A percentile compares a stretch with the other conserved stretches of the same genome.
These are phyloP conservation scores for Pseudozyma thailandica DNA, from an alignment of 1,284 basidiomycete genomes.

Conservation along the genomic window DNA sequence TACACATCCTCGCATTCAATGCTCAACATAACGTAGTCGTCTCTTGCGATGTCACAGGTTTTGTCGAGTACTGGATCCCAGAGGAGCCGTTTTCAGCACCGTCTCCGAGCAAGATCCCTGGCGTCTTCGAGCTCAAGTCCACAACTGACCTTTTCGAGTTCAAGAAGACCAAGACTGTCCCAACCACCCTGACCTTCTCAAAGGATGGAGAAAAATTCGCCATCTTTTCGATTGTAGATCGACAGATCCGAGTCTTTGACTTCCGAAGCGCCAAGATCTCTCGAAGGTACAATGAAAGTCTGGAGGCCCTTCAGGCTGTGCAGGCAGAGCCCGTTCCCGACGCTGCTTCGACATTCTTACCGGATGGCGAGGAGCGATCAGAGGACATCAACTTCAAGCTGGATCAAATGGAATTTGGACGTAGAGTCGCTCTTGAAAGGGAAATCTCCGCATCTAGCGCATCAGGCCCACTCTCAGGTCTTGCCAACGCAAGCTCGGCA, in stretches of 20 bases:
- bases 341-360: neutral
- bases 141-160: conserved; percentile 96
- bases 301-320: conserved; percentile 81
- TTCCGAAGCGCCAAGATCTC: conserved; percentile 89
- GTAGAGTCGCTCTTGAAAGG: conserved; percentile 88
- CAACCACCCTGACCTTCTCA: conserved; percentile 89
- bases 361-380: neutral
- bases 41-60: conserved; percentile 92
- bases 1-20: conserved; percentile 74
- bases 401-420: conserved; percentile 99
- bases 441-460: conserved; percentile 82
- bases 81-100: conserved; percentile 80
- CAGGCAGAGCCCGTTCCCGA: conserved; percentile 22
- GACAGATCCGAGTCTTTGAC: conserved; percentile 91
- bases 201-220: conserved; percentile 88
- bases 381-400: conserved; percentile 77
- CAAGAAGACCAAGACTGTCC: conserved; percentile 94
- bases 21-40: conserved; percentile 89
- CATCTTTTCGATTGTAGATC: conserved; percentile 89
- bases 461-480: conserved; percentile 69
- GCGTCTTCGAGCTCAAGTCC: conserved; percentile 89
- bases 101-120: conserved; percentile 58
- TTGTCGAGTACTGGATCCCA: conserved; percentile 98
- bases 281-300: conserved; percentile 92
- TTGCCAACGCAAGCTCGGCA: conserved; percentile 49